Evolutionary conservation across 208 protist species (phyloP).

Genomic region (Leishmania martiniquensis): DNA sequence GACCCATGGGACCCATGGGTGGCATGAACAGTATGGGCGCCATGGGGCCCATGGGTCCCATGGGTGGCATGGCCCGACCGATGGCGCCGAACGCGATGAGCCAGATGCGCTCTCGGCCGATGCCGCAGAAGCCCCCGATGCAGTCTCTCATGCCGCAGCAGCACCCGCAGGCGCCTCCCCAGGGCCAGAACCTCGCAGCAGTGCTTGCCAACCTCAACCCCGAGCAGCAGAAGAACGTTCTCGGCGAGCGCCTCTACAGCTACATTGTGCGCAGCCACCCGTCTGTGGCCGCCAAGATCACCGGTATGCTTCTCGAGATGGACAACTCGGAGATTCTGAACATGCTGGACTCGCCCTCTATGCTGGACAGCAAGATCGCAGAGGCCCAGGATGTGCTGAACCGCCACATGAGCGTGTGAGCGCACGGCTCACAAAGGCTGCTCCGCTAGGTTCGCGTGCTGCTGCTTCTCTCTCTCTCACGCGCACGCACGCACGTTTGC

Average conservation of each 20-base stretch:
- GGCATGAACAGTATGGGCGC: constrained; percentile 41
- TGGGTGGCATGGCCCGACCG: constrained; percentile 38
- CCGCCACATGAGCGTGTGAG: constrained; percentile 84
- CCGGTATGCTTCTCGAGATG: constrained; percentile 99
- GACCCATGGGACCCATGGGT: constrained; percentile 30
- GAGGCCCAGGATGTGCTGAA: constrained; percentile 97
- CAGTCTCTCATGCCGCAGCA: constrained; percentile 65
- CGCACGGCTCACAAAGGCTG: neutral
- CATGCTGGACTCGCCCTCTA: constrained; percentile 92
- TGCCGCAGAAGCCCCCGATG: constrained; percentile 72
- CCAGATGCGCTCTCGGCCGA: constrained; percentile 63
- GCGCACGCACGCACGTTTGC: neutral
- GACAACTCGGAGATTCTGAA: constrained; percentile 95
- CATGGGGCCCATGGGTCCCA: constrained; percentile 38
- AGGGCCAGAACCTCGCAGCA: constrained; percentile 71
- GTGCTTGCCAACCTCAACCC: constrained; percentile 69
- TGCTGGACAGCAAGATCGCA: constrained; percentile 95
- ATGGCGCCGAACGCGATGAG: constrained; percentile 78
- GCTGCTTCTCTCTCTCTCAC: neutral
- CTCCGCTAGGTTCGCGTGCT: neutral
- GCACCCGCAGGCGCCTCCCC: constrained; percentile 36
- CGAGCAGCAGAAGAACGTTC: constrained; percentile 95
- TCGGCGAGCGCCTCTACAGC: constrained; percentile 97
- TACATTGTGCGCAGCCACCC: constrained; percentile 92
- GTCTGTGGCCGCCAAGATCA: constrained; percentile 97